These are phyloP conservation scores for Heliosperma pusillum DNA, from an alignment of 148 eudicot species.

Conservation along the genomic window DNA sequence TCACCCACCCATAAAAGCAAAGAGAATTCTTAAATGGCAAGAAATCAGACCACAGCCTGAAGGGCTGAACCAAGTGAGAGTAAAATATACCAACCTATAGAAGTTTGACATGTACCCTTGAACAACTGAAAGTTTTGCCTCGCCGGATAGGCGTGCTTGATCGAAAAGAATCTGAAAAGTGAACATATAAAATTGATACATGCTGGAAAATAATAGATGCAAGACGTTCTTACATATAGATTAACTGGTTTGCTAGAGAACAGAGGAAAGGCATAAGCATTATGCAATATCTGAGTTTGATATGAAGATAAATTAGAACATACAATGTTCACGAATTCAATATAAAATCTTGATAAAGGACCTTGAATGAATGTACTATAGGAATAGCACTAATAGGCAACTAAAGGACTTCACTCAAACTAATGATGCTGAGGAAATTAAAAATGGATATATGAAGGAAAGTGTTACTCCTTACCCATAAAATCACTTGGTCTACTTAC, in stretches of 20 bases:
- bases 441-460: not conserved
- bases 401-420: slow-evolving; percentile 5
- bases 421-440: not conserved
- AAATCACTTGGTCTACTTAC: not conserved
- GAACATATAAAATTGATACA: not conserved
- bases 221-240: slow-evolving; percentile 1
- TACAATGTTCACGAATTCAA: not conserved
- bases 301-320: not conserved
- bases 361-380: not conserved
- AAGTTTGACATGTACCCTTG: slow-evolving; percentile 89
- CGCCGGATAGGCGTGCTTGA: slow-evolving; percentile 50
- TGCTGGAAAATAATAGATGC: slow-evolving; percentile 3
- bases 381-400: not conserved
- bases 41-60: slow-evolving; percentile 10
- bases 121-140: slow-evolving; percentile 80
- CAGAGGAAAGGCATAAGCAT: slow-evolving; percentile 3
- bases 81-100: slow-evolving; percentile 55
- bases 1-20: slow-evolving; percentile 3
- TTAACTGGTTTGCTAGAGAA: not conserved
- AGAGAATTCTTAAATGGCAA: slow-evolving; percentile 11
- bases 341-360: not conserved
- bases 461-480: not conserved
- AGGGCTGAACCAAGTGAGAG: slow-evolving; percentile 11
- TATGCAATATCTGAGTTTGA: not conserved
- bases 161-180: slow-evolving; percentile 63